Conservation (phyloP, 495 filamentous ascomycete genomes). For the Aspergillus sclerotiicarbonarius region DNA sequence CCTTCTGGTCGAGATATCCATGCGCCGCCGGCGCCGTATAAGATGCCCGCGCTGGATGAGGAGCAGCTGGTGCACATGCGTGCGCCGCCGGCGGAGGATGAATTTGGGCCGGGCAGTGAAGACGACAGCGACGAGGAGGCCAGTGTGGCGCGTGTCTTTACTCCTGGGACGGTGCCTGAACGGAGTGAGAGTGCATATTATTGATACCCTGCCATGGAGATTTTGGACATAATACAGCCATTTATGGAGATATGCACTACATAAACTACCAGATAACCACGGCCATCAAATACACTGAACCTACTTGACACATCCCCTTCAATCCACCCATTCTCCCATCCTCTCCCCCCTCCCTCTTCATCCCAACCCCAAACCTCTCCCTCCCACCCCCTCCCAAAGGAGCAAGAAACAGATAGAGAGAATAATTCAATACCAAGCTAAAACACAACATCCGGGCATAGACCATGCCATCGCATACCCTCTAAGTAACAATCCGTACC, state of each 20-base stretch:
- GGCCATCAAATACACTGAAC: too few relatives aligned
- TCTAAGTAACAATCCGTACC: background rate
- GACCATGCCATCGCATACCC: background rate
- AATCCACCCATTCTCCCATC: background rate
- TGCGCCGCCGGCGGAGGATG: slow-evolving; percentile 39
- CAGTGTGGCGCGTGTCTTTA: slow-evolving; percentile 27
- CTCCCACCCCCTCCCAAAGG: background rate
- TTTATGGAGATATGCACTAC: background rate
- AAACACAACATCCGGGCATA: background rate
- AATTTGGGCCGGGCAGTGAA: slow-evolving; percentile 34
- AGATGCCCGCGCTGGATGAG: slow-evolving; percentile 55
- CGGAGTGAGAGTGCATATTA: slow-evolving; percentile 46
- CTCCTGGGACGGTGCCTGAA: slow-evolving; percentile 44
- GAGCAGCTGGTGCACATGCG: slow-evolving; percentile 53
- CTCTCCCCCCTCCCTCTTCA: background rate
- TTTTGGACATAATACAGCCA: background rate
- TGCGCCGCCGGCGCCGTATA: slow-evolving; percentile 55
- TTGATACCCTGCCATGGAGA: slow-evolving; percentile 32
- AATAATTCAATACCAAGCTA: background rate
- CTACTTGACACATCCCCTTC: too few relatives aligned
- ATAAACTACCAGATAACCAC: background rate
- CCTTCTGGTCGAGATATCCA: slow-evolving; percentile 89
- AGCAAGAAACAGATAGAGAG: background rate
- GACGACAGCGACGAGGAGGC: slow-evolving; percentile 49
- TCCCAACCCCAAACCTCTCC: background rate